Evolutionary conservation across 1,284 basidiomycete genomes (phyloP), one percentile per base, ranked within the genome.

Genomic region (Malassezia restricta): DNA sequence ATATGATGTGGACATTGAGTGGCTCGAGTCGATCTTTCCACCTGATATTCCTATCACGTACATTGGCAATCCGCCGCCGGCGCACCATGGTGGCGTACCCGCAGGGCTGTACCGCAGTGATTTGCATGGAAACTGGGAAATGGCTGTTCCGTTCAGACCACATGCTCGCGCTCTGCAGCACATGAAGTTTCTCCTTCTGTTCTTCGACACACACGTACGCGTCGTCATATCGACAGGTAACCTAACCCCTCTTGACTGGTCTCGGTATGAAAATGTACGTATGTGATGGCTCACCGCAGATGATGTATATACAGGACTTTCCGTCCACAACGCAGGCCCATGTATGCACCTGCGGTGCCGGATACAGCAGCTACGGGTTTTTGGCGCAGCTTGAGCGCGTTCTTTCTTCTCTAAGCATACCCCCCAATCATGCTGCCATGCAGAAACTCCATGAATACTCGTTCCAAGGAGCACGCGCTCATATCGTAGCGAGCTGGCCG

Each of bases 211-310:
- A 14, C 64, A 58, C 9, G 24, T 66, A 6, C 54, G 66, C 1
- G 51, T 72, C 11, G 54, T 59, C 15, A 62, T 73, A 6, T 49
- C 66, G 1, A 59, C 56, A 4, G 70, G 65, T 3, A 73, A 73
- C 40, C 43, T 73, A 28, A 59, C 66, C 24, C 58, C 46, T 3
- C 54, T 63, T 28, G 70, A 73, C 53, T 73, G 70, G 70, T 56
- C 62, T 28, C 43, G 57, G 7, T 65, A 66, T 39, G 70, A 73
- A 41, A 73, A 73, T 46, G 61, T 62, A 30, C 54, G 50, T 52
- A 4, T 11, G 11, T 1, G 3, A 9, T 6, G 14, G 29, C 55
- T 47, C 8, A 43, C 17, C 5, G 8, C 50, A 60, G 58, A 33
- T 54, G 14, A 54, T 56, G 0, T 71, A 53, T 49, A 47, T 71